Evolutionary conservation across 345 rosid species (phyloP), one percentile per base, ranked within the genome.

Genomic region (Lumnitzera littorea): DNA sequence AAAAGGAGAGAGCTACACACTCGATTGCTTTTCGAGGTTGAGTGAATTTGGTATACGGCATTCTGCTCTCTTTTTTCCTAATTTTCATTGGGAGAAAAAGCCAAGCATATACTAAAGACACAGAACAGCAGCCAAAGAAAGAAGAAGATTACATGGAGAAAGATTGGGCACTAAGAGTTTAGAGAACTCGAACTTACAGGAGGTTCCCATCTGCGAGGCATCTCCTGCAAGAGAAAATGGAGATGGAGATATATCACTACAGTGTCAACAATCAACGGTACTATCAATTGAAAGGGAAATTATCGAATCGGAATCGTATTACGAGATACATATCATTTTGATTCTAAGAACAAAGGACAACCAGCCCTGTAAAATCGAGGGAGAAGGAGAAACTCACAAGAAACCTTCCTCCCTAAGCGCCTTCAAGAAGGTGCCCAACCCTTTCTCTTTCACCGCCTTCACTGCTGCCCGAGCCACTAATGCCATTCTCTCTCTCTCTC

Each of bases 141-240:
- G 13, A 51, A 2, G 31, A 27, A 62, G 50, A 27, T 50, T 17
- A 60, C 46, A 48, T 50, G 36, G 62, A 6, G 52, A 59, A 48
- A 48, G 3, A 31, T 48, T 4, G 43, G 43, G 43, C 9, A 36
- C 1, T 36, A 5, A 7, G 7, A 36, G 43, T 36, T 36, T 9
- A 9, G 43, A 48, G 20, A 48, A 14, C 8, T 11, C 50, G 3
- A 48, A 84, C 98, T 88, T 75, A 88, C 98, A 91, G 67, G 62
- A 91, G 82, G 77, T 91, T 91, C 58, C 96, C 98, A 73, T 91
- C 98, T 36, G 62, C 23, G 49, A 86, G 75, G 67, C 87, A 84
- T 59, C 64, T 84, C 84, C 96, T 91, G 85, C 60, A 66, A 46
- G 53, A 50, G 57, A 53, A 65, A 50, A 20, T 2, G 60, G 60